Conservation (phyloP, 768 basidiomycete species). For the Kondoa malvinella region DNA sequence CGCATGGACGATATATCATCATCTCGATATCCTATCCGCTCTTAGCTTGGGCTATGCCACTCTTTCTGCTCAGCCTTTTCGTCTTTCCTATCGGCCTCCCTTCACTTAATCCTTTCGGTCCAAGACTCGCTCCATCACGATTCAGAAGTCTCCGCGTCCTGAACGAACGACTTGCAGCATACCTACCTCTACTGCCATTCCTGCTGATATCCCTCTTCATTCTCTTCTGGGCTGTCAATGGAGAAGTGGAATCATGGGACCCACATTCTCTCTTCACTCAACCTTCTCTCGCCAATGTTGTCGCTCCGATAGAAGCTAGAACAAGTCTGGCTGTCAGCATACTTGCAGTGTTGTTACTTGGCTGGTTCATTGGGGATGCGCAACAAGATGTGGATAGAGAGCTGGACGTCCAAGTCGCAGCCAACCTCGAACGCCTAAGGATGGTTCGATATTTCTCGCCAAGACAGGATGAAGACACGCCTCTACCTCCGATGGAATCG, state of each 20-base stretch:
- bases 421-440: not conserved
- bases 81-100: constrained; percentile 8
- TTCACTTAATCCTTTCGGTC: constrained; percentile 1
- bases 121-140: not conserved
- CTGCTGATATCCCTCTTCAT: constrained; percentile 2
- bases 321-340: not conserved
- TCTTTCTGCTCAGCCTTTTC: not conserved
- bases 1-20: not conserved
- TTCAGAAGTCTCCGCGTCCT: not conserved
- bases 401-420: not conserved
- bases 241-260: constrained; percentile 1
- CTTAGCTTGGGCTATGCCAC: constrained; percentile 1
- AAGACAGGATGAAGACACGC: not conserved
- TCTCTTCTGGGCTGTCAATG: constrained; percentile 7
- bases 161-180: not conserved
- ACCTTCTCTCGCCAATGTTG: not conserved
- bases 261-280: not conserved
- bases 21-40: not conserved
- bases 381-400: not conserved
- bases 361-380: constrained; percentile 8
- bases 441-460: constrained; percentile 4
- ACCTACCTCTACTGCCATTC: not conserved
- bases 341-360: not conserved
- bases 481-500: not conserved
- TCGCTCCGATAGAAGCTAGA: constrained; percentile 1